Conservation (phyloP, 768 basidiomycete species). For the Pulveroboletus sp. region DNA sequence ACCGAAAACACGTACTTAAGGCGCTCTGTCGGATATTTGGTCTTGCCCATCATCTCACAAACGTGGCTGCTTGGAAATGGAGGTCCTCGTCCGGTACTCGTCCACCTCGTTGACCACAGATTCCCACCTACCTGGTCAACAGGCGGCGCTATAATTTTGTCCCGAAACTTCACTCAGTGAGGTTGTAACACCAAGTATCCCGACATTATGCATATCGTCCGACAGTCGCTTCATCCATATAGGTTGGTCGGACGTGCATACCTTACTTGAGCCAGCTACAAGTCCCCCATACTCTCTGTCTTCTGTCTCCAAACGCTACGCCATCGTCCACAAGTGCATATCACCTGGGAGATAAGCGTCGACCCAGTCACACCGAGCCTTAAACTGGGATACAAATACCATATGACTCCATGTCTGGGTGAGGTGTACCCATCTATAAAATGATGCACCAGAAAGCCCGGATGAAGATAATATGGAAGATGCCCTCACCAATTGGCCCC, state of each 20-base stretch:
- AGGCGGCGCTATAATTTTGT: not conserved
- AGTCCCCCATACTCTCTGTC: slow-evolving; percentile 17
- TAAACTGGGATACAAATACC: not conserved
- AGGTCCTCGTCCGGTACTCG: not conserved
- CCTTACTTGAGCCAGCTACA: slow-evolving; percentile 23
- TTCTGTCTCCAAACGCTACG: slow-evolving; percentile 1
- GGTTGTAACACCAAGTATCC: not conserved
- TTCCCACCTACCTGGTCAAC: not conserved
- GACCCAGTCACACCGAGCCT: slow-evolving; percentile 18
- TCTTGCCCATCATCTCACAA: not conserved
- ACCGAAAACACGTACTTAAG: not conserved
- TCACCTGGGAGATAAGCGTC: slow-evolving; percentile 30
- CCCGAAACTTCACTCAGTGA: not conserved
- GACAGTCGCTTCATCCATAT: not conserved
- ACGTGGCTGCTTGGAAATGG: not conserved
- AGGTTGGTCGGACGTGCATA: slow-evolving; percentile 13
- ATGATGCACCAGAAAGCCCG: not conserved
- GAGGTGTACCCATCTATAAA: not conserved
- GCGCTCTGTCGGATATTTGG: not conserved
- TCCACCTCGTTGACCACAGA: not conserved
- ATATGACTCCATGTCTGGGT: not conserved
- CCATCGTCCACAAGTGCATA: slow-evolving; percentile 37
- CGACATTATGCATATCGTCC: not conserved
- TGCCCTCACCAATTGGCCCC: slow-evolving; percentile 41
- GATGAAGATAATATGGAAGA: slow-evolving; percentile 8